Evolutionary conservation across 2,329 filamentous ascomycete species (phyloP).

Genomic region (Colletotrichum sp.): DNA sequence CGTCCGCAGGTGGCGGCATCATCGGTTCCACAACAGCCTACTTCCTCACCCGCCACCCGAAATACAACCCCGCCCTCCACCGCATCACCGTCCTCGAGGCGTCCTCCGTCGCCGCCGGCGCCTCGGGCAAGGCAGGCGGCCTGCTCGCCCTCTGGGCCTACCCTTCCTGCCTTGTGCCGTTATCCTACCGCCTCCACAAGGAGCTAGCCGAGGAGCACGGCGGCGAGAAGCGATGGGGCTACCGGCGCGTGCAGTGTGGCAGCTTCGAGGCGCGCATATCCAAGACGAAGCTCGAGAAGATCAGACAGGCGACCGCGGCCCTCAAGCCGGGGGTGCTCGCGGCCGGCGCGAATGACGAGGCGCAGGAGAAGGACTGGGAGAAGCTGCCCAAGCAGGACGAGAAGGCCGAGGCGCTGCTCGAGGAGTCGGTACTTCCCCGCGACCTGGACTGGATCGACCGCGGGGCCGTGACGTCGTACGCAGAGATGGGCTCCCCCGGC

Average conservation of each 20-base stretch:
- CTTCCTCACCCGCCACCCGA: slow-evolving; percentile 84
- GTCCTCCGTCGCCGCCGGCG: slow-evolving; percentile 82
- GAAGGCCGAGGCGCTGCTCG: slow-evolving; percentile 50
- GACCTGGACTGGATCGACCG: slow-evolving; percentile 86
- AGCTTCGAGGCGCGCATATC: slow-evolving; percentile 49
- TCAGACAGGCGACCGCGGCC: slow-evolving; percentile 25
- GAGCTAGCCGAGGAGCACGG: slow-evolving; percentile 85
- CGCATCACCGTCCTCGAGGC: slow-evolving; percentile 89
- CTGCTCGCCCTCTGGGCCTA: slow-evolving; percentile 93
- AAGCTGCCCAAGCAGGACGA: slow-evolving; percentile 66
- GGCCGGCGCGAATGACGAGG: background rate
- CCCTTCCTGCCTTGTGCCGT: slow-evolving; percentile 79
- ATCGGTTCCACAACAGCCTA: slow-evolving; percentile 93
- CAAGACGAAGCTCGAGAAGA: slow-evolving; percentile 35
- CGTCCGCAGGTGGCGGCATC: slow-evolving; percentile 78
- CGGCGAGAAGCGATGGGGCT: slow-evolving; percentile 84
- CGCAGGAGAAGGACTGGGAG: slow-evolving; percentile 56
- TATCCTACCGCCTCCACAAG: slow-evolving; percentile 84
- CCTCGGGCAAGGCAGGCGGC: slow-evolving; percentile 93
- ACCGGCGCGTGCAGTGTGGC: slow-evolving; percentile 79
- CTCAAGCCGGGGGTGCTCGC: slow-evolving; percentile 12
- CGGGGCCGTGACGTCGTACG: slow-evolving; percentile 71
- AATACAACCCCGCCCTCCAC: slow-evolving; percentile 76
- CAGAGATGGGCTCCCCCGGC: slow-evolving; percentile 76
- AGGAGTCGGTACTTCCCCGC: slow-evolving; percentile 68